These are phyloP conservation scores for Fagus sylvatica DNA, from an alignment of 306 rosid species.

Conservation along the genomic window DNA sequence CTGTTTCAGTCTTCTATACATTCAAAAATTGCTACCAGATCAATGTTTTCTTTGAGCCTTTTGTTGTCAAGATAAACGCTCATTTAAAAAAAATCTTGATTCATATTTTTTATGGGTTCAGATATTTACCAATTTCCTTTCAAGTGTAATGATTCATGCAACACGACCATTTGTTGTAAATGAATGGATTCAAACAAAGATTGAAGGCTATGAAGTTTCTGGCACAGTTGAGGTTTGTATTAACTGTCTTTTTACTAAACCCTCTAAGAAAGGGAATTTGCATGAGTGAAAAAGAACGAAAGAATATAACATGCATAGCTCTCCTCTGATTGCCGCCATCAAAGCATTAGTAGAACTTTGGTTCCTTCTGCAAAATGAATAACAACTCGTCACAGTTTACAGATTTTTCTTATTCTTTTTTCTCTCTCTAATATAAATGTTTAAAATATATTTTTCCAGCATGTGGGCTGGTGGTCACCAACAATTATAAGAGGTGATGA, in stretches of 20 bases:
- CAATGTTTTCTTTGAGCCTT: background rate
- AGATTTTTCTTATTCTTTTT: constrained; percentile 1
- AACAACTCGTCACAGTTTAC: constrained; percentile 2
- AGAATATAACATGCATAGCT: background rate
- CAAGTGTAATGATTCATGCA: constrained; percentile 94
- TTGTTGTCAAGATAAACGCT: constrained; percentile 20
- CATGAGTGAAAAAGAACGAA: background rate
- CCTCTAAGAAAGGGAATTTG: background rate
- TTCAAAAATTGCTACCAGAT: constrained; percentile 11
- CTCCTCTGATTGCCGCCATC: constrained; percentile 2
- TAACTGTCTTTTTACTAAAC: constrained; percentile 8
- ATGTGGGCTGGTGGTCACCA: constrained; percentile 99
- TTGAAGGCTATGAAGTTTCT: constrained; percentile 98
- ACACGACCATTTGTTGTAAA: constrained; percentile 86
- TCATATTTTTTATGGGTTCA: constrained; percentile 44
- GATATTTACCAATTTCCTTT: constrained; percentile 97
- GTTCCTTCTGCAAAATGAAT: background rate
- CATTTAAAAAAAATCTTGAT: constrained; percentile 30
- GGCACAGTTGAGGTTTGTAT: constrained; percentile 94
- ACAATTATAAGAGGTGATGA: constrained; percentile 97
- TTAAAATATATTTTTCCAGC: constrained; percentile 43
- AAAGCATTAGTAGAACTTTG: background rate
- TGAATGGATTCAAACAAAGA: constrained; percentile 98
- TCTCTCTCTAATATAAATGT: background rate
- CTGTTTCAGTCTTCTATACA: constrained; percentile 3